Evolutionary conservation across 441 rosid species (phyloP).

Genomic region (Jatropha multifida): DNA sequence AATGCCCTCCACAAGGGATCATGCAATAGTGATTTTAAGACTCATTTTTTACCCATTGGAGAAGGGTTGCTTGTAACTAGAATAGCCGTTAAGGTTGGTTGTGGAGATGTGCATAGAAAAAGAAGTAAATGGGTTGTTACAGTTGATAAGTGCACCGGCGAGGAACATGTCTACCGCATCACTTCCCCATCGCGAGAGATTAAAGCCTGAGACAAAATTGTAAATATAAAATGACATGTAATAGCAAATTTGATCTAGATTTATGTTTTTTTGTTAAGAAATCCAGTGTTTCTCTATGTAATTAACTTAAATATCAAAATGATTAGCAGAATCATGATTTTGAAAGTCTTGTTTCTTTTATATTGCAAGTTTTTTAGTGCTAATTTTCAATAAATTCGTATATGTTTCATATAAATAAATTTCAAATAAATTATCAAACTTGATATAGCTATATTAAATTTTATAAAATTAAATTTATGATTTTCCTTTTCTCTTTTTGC

Average conservation of each 20-base stretch:
- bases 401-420: no score
- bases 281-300: not conserved
- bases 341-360: no score
- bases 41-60: constrained; percentile 47
- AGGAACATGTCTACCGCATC: constrained; percentile 44
- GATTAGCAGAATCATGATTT: not conserved
- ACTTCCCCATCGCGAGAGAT: constrained; percentile 16
- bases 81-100: constrained; percentile 7
- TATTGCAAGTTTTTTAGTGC: no score
- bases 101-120: constrained; percentile 12
- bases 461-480: no score
- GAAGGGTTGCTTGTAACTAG: constrained; percentile 41
- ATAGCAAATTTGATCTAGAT: not conserved
- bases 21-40: constrained; percentile 26
- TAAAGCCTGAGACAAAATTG: constrained; percentile 6
- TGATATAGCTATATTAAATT: no score
- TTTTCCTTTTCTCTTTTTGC: no score
- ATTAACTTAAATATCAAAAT: not conserved
- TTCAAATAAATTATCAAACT: no score
- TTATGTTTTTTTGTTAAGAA: constrained; percentile 8
- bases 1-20: constrained; percentile 36
- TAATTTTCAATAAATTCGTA: no score
- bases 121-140: constrained; percentile 44
- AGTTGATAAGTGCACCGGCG: constrained; percentile 43
- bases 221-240: constrained; percentile 3